Evolutionary conservation across 2,329 filamentous ascomycete genomes (phyloP), one percentile per base, ranked within the genome.

Genomic region (Aspergillus jensenii): DNA sequence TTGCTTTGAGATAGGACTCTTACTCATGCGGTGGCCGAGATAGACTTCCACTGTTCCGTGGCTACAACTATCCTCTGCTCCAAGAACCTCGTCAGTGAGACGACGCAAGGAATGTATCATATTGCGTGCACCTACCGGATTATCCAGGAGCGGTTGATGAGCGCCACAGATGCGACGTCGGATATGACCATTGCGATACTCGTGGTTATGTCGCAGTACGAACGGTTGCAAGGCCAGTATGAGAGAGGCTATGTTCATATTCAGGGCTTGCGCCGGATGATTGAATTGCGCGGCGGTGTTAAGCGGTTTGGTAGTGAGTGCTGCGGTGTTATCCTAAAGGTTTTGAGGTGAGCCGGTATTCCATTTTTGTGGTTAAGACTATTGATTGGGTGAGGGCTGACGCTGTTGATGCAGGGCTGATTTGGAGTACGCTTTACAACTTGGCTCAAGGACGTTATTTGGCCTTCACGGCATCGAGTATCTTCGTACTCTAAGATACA

Each of bases 101-200:
- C 52, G 2, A 23, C 52, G 6, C 43, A 47, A 15, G 52, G 44
- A 12, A 40, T 54, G 43, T 25, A 23, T n/a, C 52, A 54, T 40
- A 54, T 54, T n/a, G 52, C 52, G 15, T 35, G 35, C 37, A 54
- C 52, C 23, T 54, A 54, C n/a, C 43, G 52, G 4, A 39, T 54
- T 23, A 31, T 54, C 9, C 52, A 54, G 33, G 21, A 54, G 33
- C 43, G 52, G 33, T 17, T 54, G 15, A 48, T 48, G 45, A 40
- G 9, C 21, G 3, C n/a, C 15, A 17, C 47, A 25, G 52, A 54
- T 17, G 52, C 52, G 9, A 48, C 44, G 44, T 47, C 52, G 9
- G 52, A 54, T 48, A 54, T 54, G 44, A 54, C 52, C 3, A 54
- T 54, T 14, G 52, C 52, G n/a, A 41, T 54, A 17, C 21, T 54